Conservation (phyloP, 495 filamentous ascomycete genomes). For the Podospora anserina region DNA sequence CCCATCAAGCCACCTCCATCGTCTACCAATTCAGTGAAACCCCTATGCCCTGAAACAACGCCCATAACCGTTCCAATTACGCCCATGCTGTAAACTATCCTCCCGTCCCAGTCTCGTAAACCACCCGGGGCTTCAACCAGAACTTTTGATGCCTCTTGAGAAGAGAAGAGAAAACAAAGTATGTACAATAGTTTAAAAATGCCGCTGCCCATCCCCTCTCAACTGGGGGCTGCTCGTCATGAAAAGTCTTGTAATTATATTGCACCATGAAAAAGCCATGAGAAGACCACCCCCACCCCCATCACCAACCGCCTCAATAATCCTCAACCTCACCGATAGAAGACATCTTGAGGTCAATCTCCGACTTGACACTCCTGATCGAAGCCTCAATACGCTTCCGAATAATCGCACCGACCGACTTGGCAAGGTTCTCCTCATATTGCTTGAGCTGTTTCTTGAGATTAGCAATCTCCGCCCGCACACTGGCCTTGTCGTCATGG, state of each 20-base stretch:
- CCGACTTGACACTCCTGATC: conserved; percentile 51
- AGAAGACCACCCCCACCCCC: too few species aligned
- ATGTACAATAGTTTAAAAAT: not conserved
- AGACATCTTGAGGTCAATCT: conserved; percentile 58
- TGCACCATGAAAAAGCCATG: not conserved
- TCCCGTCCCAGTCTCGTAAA: too few species aligned
- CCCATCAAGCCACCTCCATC: too few species aligned
- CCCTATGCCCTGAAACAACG: too few species aligned
- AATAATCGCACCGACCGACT: conserved; percentile 46
- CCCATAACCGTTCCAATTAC: too few species aligned
- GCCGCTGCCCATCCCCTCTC: not conserved
- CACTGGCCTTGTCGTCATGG: conserved; percentile 45
- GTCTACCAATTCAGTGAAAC: too few species aligned
- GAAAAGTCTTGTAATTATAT: not conserved
- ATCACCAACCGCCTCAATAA: conserved; percentile 3
- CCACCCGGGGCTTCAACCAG: too few species aligned
- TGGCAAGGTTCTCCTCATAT: conserved; percentile 37
- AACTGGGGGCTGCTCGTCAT: not conserved
- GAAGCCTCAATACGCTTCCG: conserved; percentile 51
- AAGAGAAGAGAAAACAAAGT: not conserved
- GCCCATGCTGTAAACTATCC: too few species aligned
- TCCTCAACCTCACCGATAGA: conserved; percentile 48
- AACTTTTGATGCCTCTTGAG: not conserved
- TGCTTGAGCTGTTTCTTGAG: conserved; percentile 46
- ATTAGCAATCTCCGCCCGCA: conserved; percentile 54